These are phyloP conservation scores for Priceomyces melissophilus DNA, from an alignment of 805 yeast species.

Conservation along the genomic window DNA sequence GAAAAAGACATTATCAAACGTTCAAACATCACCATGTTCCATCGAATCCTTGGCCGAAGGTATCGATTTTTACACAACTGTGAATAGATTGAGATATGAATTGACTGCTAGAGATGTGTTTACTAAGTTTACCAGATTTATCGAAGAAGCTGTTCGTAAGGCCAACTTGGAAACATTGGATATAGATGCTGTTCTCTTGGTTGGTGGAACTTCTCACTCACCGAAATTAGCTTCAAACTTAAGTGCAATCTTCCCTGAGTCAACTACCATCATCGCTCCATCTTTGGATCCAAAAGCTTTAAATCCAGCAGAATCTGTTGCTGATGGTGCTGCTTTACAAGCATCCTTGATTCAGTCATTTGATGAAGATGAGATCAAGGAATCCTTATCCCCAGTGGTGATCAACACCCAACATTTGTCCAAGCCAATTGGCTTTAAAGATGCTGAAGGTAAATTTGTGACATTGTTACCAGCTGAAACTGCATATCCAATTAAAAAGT, in stretches of 20 bases:
- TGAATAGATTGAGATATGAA: slow-evolving; percentile 93
- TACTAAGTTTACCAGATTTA: slow-evolving; percentile 70
- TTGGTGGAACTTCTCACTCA: slow-evolving; percentile 89
- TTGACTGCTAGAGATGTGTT: slow-evolving; percentile 77
- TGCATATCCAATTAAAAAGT: slow-evolving; percentile 84
- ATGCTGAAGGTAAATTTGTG: slow-evolving; percentile 66
- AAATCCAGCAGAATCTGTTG: slow-evolving; percentile 84
- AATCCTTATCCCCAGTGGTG: slow-evolving; percentile 78
- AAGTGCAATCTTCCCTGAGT: slow-evolving; percentile 74
- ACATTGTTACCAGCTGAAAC: slow-evolving; percentile 79
- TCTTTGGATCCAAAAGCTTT: slow-evolving; percentile 70
- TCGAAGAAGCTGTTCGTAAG: slow-evolving; percentile 69
- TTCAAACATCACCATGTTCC: slow-evolving; percentile 83
- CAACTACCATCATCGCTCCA: slow-evolving; percentile 74
- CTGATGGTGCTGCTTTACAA: slow-evolving; percentile 96
- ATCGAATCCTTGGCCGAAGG: slow-evolving; percentile 95
- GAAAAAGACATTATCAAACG: slow-evolving; percentile 89
- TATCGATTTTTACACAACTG: slow-evolving; percentile 84
- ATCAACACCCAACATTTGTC: slow-evolving; percentile 83
- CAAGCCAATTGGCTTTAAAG: slow-evolving; percentile 81
- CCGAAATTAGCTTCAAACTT: slow-evolving; percentile 85
- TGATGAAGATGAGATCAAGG: slow-evolving; percentile 76
- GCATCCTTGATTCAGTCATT: slow-evolving; percentile 82
- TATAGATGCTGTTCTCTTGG: slow-evolving; percentile 85
- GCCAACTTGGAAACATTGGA: slow-evolving; percentile 84